Evolutionary conservation across 2,329 filamentous ascomycete genomes (phyloP), one percentile per base, ranked within the genome.

Genomic region (Aspergillus puulaauensis): DNA sequence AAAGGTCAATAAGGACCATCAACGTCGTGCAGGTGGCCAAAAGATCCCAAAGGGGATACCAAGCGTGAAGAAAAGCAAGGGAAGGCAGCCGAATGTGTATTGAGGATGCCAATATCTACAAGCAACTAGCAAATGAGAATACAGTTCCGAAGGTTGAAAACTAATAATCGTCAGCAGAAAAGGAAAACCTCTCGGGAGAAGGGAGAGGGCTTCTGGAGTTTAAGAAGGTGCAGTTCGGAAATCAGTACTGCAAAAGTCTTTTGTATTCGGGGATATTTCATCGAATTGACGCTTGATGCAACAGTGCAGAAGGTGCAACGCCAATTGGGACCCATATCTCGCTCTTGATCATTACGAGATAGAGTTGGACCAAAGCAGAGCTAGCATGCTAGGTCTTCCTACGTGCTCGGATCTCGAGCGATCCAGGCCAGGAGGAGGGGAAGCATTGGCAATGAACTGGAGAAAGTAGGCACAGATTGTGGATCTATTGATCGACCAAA

Each of bases 281-380:
- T 58, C 31, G 43, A 43, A 51, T 49, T 59, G 54, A 54, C 50
- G 31, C 19, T 58, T 44, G 49, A 51, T 55, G 40, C 35, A 39
- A 23, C 12, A 35, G 27, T 27, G 24, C 51, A 51, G 40, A 35
- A 12, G 50, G 46, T 52, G 53, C 61, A 63, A 54, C 37, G 51
- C 55, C 59, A 58, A 64, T 63, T 59, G 48, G 59, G 45, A 50
- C 56, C 52, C 39, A 43, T 45, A 24, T 50, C 60, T 61, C 60
- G 57, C 61, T 64, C 64, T 58, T 58, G 61, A 64, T 66, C 64
- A 61, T 64, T 60, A 58, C 52, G 43, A 51, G 60, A 66, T 65
- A 65, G 55, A 62, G 61, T 64, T 65, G 61, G 54, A 57, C 62
- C 59, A 62, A 66, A 58, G 56, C 50, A 61, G 54, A 56, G 55